These are phyloP conservation scores for Alopecurus myosuroides DNA, from an alignment of 176 grass and related monocot species.

Conservation along the genomic window DNA sequence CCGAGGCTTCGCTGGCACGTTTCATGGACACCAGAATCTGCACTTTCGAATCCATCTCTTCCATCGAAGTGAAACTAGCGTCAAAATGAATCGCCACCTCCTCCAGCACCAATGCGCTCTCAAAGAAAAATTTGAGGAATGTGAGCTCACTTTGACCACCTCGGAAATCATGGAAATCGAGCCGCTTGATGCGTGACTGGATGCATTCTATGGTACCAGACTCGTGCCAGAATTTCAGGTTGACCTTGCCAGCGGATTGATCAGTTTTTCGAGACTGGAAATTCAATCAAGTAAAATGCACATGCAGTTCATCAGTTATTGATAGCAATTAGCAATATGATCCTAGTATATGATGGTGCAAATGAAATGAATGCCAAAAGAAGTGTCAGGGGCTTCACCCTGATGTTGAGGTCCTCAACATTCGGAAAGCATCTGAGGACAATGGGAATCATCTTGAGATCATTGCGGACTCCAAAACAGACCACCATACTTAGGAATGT, in stretches of 20 bases:
- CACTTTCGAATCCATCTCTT: neutral
- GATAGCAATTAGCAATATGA: neutral
- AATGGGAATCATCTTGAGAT: neutral
- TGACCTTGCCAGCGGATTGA: neutral
- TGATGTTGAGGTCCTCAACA: neutral
- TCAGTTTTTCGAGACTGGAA: neutral
- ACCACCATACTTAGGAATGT: neutral
- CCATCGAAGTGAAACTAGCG: neutral
- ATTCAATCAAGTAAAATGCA: neutral
- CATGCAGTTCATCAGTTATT: neutral
- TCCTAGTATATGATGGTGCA: neutral
- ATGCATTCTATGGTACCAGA: neutral
- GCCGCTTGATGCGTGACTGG: neutral
- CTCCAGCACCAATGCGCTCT: neutral
- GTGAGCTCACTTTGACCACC: neutral
- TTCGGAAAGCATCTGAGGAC: conserved; percentile 1
- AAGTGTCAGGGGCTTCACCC: neutral
- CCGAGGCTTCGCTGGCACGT: neutral
- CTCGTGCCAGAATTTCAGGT: neutral
- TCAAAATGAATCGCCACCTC: neutral
- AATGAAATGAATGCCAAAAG: neutral
- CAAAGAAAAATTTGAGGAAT: conserved; percentile 3
- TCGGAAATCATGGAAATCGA: neutral
- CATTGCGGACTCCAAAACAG: neutral
- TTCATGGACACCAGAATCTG: neutral